These are phyloP conservation scores for Tetraselmis chui DNA, from an alignment of 139 green algal species.

Conservation along the genomic window DNA sequence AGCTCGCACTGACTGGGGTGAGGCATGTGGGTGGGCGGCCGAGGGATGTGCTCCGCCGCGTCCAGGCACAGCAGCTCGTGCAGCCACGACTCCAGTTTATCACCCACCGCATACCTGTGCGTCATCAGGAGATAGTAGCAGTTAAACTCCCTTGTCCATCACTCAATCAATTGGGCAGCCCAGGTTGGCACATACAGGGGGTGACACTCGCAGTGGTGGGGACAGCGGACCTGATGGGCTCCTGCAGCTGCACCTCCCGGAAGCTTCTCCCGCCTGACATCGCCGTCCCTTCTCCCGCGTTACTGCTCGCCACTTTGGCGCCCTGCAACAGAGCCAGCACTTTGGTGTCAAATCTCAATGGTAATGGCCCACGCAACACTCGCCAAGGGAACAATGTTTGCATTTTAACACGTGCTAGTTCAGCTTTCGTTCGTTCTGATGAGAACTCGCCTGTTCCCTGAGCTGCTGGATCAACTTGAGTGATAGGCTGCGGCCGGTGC, in stretches of 20 bases:
- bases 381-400: no score
- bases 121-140: not conserved
- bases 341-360: no score
- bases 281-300: not conserved
- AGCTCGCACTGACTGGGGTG: constrained; percentile 92
- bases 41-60: constrained; percentile 71
- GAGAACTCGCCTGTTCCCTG: constrained; percentile 33
- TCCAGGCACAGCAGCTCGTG: constrained; percentile 91
- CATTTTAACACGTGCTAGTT: no score
- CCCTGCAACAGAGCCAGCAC: constrained; percentile 33
- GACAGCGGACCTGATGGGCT: constrained; percentile 78
- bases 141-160: not conserved
- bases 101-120: constrained; percentile 74
- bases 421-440: not conserved
- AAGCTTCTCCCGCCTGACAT: constrained; percentile 58
- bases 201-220: no score
- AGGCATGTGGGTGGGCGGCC: constrained; percentile 63
- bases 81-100: constrained; percentile 90
- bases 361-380: no score
- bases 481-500: constrained; percentile 85
- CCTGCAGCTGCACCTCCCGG: constrained; percentile 80
- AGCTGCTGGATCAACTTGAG: constrained; percentile 96
- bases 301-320: constrained; percentile 34
- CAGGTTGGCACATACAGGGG: no score
- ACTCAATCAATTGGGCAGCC: no score